Conservation (phyloP, 2,329 filamentous ascomycete genomes). For the Botryotinia narcissicola region DNA sequence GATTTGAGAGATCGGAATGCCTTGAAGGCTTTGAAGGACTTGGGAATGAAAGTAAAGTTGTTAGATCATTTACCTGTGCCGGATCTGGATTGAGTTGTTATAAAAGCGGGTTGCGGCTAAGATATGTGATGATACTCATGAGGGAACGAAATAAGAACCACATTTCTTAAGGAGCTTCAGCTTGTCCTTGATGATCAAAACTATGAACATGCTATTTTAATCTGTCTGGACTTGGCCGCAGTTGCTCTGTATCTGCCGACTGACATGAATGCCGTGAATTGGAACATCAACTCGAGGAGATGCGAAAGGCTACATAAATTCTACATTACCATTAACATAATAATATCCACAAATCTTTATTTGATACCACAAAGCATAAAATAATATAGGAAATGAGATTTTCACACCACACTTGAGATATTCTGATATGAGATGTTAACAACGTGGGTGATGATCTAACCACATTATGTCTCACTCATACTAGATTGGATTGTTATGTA, state of each 20-base stretch:
- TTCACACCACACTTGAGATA: not conserved
- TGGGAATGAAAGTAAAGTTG: constrained; percentile 59
- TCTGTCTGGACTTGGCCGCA: too few species aligned
- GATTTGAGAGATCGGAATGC: constrained; percentile 64
- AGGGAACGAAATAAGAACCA: not conserved
- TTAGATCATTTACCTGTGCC: constrained; percentile 74
- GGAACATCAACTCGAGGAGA: not conserved
- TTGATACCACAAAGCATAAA: not conserved
- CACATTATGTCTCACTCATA: not conserved
- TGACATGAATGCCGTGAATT: not conserved
- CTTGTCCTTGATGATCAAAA: not conserved
- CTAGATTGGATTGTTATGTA: not conserved
- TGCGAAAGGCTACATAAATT: not conserved
- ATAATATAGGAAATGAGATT: not conserved
- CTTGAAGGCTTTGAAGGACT: constrained; percentile 58
- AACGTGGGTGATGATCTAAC: not conserved
- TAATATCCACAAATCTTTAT: not conserved
- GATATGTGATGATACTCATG: not conserved
- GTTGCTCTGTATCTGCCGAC: not conserved
- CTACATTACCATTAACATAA: not conserved
- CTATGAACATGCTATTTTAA: not conserved
- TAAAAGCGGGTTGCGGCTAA: not conserved
- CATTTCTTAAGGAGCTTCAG: not conserved
- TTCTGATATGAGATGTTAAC: not conserved
- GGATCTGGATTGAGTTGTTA: constrained; percentile 49